Evolutionary conservation across 2,329 filamentous ascomycete genomes (phyloP), one percentile per base, ranked within the genome.

Genomic region (Fusarium sp.): DNA sequence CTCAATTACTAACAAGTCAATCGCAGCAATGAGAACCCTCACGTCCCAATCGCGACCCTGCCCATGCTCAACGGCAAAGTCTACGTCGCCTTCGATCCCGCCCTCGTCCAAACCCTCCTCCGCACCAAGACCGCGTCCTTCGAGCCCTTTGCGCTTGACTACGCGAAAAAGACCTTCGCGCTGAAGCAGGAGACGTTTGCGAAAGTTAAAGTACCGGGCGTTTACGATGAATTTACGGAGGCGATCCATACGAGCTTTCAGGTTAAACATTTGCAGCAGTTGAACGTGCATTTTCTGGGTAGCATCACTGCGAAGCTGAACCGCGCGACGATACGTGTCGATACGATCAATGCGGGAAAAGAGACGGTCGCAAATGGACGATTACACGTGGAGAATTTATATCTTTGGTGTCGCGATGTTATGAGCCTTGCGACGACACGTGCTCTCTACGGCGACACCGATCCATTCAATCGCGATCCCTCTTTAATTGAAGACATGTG

Each of bases 1-100:
- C 11, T 5, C 16, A 24, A 22, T 16, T 6, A 7, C 42, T 55
- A 18, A 30, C 31, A 38, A 13, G 2, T 22, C 28, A 31, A 31
- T 31, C 28, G 14, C 45, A 80, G 75, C 68, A 75, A 79, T 65
- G 64, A 62, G 22, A 76, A 78, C 16, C 72, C 75, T 1, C 74
- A 73, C 0, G 57, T 79, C 38, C 77, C 75, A 6, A 83, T 85
- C 61, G 84, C 81, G 56, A 86, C 86, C 1, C 75, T 88, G 8
- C 83, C 82, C 16, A 83, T 87, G 76, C 77, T 85, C 31, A 81
- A 78, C 53, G 75, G 79, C 41, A 84, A 84, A 58, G 75, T 85
- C 28, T 88, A 88, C 73, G 72, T 83, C n/a, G 81, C 86, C 28
- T 83, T 79, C 47, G 80, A 81, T 10, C 82, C 86, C 4, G 56